Evolutionary conservation across 805 yeast species (phyloP).

Genomic region (Scheffersomyces coipomensis): DNA sequence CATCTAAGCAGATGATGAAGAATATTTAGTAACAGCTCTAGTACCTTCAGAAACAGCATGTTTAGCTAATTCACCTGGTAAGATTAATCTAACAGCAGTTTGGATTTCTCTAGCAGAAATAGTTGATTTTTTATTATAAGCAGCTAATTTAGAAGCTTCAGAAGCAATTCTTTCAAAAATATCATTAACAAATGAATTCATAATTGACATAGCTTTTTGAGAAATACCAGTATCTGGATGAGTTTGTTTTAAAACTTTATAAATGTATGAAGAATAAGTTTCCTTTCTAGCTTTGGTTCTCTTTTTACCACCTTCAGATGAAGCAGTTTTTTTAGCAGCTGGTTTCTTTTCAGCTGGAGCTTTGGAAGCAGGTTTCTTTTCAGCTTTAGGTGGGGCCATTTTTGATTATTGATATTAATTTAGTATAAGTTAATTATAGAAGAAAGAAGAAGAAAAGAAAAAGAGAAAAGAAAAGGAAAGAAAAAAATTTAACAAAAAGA

Average conservation of each 20-base stretch:
- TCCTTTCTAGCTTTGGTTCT: conserved; percentile 96
- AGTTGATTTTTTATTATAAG: conserved; percentile 97
- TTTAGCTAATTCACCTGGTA: conserved; percentile 98
- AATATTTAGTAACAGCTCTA: conserved; percentile 95
- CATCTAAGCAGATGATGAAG: conserved; percentile 55
- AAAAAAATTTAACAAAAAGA: no score
- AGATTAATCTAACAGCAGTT: conserved; percentile 96
- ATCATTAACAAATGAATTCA: conserved; percentile 98
- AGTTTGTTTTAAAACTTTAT: conserved; percentile 97
- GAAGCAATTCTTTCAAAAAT: conserved; percentile 97
- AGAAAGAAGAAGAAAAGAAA: neutral
- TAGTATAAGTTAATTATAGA: no score
- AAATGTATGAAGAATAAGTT: conserved; percentile 96
- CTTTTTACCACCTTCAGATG: conserved; percentile 79
- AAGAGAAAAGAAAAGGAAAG: neutral
- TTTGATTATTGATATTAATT: conserved; percentile 1
- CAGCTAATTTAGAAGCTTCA: conserved; percentile 98
- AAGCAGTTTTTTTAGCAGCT: conserved; percentile 82
- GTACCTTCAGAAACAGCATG: conserved; percentile 99
- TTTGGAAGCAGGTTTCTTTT: conserved; percentile 86
- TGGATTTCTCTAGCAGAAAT: conserved; percentile 98
- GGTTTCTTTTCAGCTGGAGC: conserved; percentile 97
- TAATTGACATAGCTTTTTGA: conserved; percentile 96
- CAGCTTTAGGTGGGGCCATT: conserved; percentile 72
- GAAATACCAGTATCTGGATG: conserved; percentile 99